Base-by-base conservation (phyloP, 805 yeast species). In the Yarrowia osloensis region DNA sequence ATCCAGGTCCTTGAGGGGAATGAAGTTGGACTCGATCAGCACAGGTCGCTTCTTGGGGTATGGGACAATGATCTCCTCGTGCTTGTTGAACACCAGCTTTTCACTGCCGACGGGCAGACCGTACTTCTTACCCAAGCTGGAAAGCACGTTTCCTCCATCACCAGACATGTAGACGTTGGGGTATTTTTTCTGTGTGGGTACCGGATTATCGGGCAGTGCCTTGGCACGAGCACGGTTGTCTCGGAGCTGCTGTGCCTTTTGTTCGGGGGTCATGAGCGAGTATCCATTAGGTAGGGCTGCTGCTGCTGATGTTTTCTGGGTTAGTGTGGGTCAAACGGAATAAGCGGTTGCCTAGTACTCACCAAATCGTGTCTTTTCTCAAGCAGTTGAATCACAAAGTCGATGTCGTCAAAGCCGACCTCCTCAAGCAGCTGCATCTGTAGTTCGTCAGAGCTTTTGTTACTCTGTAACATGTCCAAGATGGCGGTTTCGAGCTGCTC, bases 31-130 rank as follows among this genome's bases (percentile, higher is more conserved):
- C 40, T 81, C 78, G 0, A 92, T 81, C 29, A 91, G 79, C 22
- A 83, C 79, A 77, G 67, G 67, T 13, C 49, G 47, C 50, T 80
- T 82, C 65, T 82, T 85, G 1, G 94, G 85, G 50, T 86, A 85
- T 0, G 99, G 99, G 4, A 95, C 91, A 0, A 84, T 77, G 19
- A 95, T 86, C 73, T 94, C 96, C 74, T 95, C 99, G 73, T 88
- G 85, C 0, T 82, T 79, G 21, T 88, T 74, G 22, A 71, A 68
- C 15, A 75, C 70, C 11, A 68, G 69, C 5, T 81, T 70, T 1
- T 88, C 86, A 0, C 97, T 88, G 0, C 98, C 98, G 2, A 79
- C 77, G 0, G 99, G 99, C 13, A 95, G 80, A 0, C 88, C 80
- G 72, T 86, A 90, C 73, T 88, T 89, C 69, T 88, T 89, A 0